Evolutionary conservation across 306 rosid genomes (phyloP), one percentile per base, ranked within the genome.

Genomic region (Rosa chinensis): DNA sequence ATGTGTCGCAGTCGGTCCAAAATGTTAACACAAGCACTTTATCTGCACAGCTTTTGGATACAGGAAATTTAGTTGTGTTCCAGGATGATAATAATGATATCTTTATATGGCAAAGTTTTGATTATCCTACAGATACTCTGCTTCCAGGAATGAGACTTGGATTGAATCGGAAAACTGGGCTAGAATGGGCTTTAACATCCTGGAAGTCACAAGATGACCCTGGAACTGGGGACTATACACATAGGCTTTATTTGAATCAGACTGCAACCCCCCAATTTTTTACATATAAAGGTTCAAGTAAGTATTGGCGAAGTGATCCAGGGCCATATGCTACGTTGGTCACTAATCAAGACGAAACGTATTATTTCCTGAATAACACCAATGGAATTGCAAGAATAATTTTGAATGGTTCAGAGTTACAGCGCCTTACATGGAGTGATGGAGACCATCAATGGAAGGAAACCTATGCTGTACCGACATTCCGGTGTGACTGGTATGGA

Each of bases 51-150:
- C 48, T 80, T 2, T 42, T 73, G 23, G 74, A 80, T 73, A 35
- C 78, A 14, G 79, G 83, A 64, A 80, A 80, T 53, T 58, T 80
- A 0, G n/a, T 79, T 14, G 39, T 80, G 44, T 32, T 62, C 42
- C 79, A 3, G 5, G 69, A 17, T 1, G 21, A 1, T 5, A 78
- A 76, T 2, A 64, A 9, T 10, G 70, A 10, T 32, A 12, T 55
- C 8, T 17, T 66, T 2, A 28, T 49, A 11, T 86, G 92, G 92
- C 83, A 82, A 73, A 80, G 90, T 78, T 86, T 89, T 76, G 84
- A 89, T 71, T 23, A 76, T 63, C 90, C 84, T 0, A 2, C 80
- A 1, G 77, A 89, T 45, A 86, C 83, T 10, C 0, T 62, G 1
- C 86, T 89, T 44, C 84, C 89, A 0, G 63, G 43, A 0, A 80